Evolutionary conservation across 106 monocot genomes (phyloP).

Genomic region (Phalaenopsis aphrodite): DNA sequence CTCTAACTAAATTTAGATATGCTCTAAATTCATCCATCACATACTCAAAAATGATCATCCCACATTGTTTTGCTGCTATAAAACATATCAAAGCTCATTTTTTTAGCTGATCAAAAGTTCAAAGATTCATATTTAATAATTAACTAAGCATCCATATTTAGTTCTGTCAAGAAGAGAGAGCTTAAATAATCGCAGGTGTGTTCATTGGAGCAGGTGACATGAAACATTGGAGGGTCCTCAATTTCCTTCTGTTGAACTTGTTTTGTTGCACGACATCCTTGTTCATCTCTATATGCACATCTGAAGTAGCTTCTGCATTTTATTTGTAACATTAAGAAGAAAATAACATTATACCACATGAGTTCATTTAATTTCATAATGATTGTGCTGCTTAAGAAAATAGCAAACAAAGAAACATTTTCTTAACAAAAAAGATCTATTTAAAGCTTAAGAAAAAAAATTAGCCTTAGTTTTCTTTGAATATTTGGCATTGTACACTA

Average conservation of each 20-base stretch:
- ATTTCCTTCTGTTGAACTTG: conserved; percentile 25
- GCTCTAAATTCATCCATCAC: not conserved
- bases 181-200: conserved; percentile 17
- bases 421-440: too few relatives aligned
- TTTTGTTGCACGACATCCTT: conserved; percentile 25
- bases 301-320: conserved; percentile 25
- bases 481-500: too few relatives aligned
- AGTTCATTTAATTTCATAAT: too few relatives aligned
- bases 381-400: too few relatives aligned
- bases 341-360: too few relatives aligned
- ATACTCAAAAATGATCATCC: not conserved
- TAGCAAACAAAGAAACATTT: too few relatives aligned
- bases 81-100: not conserved
- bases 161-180: conserved; percentile 2
- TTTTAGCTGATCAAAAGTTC: not conserved
- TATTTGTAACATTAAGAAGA: not conserved
- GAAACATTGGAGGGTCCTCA: conserved; percentile 12
- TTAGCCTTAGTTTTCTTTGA: too few relatives aligned
- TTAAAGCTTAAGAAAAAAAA: too few relatives aligned
- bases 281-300: conserved; percentile 28
- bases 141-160: not conserved
- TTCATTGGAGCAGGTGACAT: conserved; percentile 15
- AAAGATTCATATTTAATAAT: not conserved
- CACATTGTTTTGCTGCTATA: not conserved
- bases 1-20: too few relatives aligned